A percentile compares a stretch with the other conserved stretches of the same genome.
These are phyloP conservation scores for Novakomyces olei DNA, from an alignment of 805 yeast genomes.

Conservation along the genomic window DNA sequence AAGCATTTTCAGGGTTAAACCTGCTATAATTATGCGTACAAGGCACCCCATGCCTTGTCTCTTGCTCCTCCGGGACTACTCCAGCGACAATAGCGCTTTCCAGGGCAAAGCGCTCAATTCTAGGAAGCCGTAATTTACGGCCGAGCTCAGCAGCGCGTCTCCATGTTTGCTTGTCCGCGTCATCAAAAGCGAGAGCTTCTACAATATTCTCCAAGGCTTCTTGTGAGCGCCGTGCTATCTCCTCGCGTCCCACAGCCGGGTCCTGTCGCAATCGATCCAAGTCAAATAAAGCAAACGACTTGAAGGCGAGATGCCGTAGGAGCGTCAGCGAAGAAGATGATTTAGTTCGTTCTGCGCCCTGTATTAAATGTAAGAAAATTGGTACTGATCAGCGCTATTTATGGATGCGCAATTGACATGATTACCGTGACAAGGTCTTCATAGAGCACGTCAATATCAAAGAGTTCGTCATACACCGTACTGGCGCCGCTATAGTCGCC, in stretches of 20 bases:
- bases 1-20: no score
- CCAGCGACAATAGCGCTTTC: neutral
- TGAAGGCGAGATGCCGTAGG: no score
- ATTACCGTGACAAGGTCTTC: constrained; percentile 14
- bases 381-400: no score
- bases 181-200: constrained; percentile 25
- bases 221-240: constrained; percentile 19
- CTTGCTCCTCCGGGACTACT: no score
- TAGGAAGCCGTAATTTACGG: constrained; percentile 5
- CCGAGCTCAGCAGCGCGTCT: constrained; percentile 17
- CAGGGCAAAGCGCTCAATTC: constrained; percentile 3
- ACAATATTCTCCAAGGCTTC: constrained; percentile 37
- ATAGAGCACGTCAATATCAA: constrained; percentile 43
- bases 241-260: constrained; percentile 21
- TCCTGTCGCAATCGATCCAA: no score
- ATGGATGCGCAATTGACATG: no score
- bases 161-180: constrained; percentile 12
- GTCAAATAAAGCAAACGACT: no score
- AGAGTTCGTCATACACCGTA: constrained; percentile 34
- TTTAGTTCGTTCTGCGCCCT: no score
- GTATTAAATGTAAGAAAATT: no score
- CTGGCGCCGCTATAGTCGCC: constrained; percentile 29
- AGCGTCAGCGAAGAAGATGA: no score
- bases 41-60: no score
- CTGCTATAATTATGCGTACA: no score